These are phyloP conservation scores for Dichomitus squalens DNA, from an alignment of 1,284 basidiomycete species.

Conservation along the genomic window DNA sequence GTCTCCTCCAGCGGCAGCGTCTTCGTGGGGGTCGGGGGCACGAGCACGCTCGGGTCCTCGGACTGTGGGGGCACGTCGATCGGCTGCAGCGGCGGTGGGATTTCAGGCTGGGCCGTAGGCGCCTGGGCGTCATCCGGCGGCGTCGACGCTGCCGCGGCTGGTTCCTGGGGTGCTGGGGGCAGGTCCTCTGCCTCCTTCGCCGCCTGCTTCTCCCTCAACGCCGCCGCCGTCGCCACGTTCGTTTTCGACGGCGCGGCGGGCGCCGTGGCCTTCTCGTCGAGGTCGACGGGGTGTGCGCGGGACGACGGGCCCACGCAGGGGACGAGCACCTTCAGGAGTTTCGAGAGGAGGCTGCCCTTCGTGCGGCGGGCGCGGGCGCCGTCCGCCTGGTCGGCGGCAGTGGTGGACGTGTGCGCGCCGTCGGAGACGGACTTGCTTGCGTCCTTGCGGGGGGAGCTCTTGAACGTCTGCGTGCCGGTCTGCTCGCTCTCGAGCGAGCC, in stretches of 20 bases:
- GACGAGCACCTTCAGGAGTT: conserved; percentile 49
- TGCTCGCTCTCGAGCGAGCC: conserved; percentile 44
- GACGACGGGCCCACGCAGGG: conserved; percentile 49
- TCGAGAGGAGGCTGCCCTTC: conserved; percentile 47
- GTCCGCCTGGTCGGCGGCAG: conserved; percentile 29
- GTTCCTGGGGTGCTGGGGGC: conserved; percentile 26
- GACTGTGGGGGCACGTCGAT: conserved; percentile 29
- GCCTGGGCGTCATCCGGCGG: conserved; percentile 18
- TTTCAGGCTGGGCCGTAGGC: conserved; percentile 18
- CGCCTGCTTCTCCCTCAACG: conserved; percentile 35
- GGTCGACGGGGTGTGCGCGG: conserved; percentile 39
- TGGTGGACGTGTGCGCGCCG: conserved; percentile 38
- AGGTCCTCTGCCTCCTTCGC: conserved; percentile 32
- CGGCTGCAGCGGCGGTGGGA: conserved; percentile 29
- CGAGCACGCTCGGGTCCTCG: conserved; percentile 41
- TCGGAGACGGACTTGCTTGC: conserved; percentile 39
- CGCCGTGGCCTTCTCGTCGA: conserved; percentile 24
- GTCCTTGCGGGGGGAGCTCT: conserved; percentile 38
- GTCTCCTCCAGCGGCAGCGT: conserved; percentile 51
- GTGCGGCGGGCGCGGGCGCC: conserved; percentile 18
- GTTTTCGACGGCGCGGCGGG: conserved; percentile 13
- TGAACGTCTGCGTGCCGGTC: conserved; percentile 37
- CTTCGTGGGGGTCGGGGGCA: conserved; percentile 59
- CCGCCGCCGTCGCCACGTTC: conserved; percentile 23
- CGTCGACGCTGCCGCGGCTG: conserved; percentile 2